Conservation (phyloP, 495 filamentous ascomycete species). For the Aspergillus cavernicola region DNA sequence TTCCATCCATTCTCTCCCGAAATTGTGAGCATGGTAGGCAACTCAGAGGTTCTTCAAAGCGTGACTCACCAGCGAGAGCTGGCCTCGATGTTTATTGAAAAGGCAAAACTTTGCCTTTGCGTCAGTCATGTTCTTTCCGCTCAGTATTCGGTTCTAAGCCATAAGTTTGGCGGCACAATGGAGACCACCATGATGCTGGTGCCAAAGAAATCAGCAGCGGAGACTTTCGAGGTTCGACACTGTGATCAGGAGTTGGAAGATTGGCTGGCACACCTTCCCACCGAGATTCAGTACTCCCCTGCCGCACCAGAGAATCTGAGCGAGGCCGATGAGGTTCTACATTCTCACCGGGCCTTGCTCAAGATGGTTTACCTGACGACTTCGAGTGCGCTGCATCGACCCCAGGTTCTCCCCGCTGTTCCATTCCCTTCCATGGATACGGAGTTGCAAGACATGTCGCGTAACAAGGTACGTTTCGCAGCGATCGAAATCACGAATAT, state of each 20-base stretch:
- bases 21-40: slow-evolving; percentile 58
- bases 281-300: slow-evolving; percentile 59
- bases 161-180: slow-evolving; percentile 70
- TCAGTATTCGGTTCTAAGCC: slow-evolving; percentile 85
- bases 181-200: slow-evolving; percentile 86
- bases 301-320: slow-evolving; percentile 35
- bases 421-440: slow-evolving; percentile 53
- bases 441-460: slow-evolving; percentile 72
- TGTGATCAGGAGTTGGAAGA: slow-evolving; percentile 70
- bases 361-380: slow-evolving; percentile 90
- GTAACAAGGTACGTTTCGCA: slow-evolving; percentile 71
- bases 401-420: slow-evolving; percentile 77
- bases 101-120: slow-evolving; percentile 81
- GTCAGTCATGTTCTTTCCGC: slow-evolving; percentile 79
- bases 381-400: slow-evolving; percentile 80
- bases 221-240: slow-evolving; percentile 64
- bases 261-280: slow-evolving; percentile 68
- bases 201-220: slow-evolving; percentile 76
- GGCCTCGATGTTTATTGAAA: slow-evolving; percentile 84
- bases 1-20: slow-evolving; percentile 61
- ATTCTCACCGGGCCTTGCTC: slow-evolving; percentile 71
- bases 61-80: slow-evolving; percentile 64
- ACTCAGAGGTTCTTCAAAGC: slow-evolving; percentile 64
- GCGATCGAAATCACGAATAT: slow-evolving; percentile 78
- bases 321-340: slow-evolving; percentile 55